Evolutionary conservation across 148 eudicot species (phyloP).

Genomic region (Arbutus unedo): DNA sequence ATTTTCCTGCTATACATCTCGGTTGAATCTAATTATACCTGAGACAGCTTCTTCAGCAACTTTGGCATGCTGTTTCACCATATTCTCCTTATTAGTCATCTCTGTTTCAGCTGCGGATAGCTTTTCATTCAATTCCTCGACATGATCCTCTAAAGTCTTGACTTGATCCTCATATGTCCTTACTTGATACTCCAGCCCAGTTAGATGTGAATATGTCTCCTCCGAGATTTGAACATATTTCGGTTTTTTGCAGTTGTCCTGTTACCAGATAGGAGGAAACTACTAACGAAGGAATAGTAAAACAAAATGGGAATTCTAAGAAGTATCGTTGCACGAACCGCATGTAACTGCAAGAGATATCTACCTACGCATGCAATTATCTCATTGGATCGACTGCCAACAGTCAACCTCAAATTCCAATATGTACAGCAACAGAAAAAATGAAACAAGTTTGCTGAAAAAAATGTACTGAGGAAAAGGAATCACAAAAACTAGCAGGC

Average conservation of each 20-base stretch:
- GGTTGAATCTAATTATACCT: conserved; percentile 37
- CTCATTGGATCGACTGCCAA: background rate
- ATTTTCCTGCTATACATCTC: background rate
- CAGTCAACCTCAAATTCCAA: background rate
- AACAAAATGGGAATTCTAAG: background rate
- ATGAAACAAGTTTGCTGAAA: background rate
- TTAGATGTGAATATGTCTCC: conserved; percentile 76
- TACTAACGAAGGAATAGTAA: background rate
- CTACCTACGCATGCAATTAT: background rate
- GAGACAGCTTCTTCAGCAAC: conserved; percentile 99
- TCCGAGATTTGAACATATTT: conserved; percentile 87
- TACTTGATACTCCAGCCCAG: conserved; percentile 69
- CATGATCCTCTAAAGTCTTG: conserved; percentile 61
- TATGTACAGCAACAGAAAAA: background rate
- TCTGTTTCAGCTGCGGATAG: conserved; percentile 71
- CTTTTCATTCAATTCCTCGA: conserved; percentile 65
- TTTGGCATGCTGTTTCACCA: conserved; percentile 91
- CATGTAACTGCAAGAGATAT: background rate
- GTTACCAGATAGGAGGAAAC: conserved; percentile 15
- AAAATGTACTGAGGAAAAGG: background rate
- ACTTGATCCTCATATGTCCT: conserved; percentile 62
- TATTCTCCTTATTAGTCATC: conserved; percentile 67
- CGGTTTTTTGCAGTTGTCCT: conserved; percentile 60
- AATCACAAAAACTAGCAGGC: background rate
- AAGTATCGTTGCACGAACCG: background rate